A percentile compares a stretch with the other conserved stretches of the same genome.
phyloP scores from a whole-genome alignment of 306 rosid genomes.

The Quercus gilva region DNA sequence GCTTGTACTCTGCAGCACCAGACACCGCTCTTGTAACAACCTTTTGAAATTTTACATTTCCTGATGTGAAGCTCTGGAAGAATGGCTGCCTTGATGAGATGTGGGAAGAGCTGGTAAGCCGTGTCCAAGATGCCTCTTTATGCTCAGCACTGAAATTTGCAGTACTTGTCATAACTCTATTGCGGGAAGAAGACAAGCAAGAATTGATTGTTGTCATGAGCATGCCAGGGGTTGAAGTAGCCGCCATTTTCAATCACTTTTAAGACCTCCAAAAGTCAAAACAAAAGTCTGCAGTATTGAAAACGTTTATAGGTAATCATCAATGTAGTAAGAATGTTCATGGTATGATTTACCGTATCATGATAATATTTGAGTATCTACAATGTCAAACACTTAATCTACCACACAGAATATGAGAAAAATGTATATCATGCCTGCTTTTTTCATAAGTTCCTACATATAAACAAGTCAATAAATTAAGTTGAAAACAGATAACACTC shows the following conservation, averaged over 20 bases:
- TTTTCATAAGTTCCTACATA: background rate
- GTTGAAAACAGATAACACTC: background rate
- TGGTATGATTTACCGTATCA: background rate
- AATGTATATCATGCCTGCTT: background rate
- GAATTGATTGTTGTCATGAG: conserved; percentile 56
- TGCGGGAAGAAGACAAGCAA: conserved; percentile 38
- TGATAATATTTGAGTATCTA: background rate
- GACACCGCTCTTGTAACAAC: conserved; percentile 56
- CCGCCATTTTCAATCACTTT: conserved; percentile 46
- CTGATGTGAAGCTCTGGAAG: conserved; percentile 32
- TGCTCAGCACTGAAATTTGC: conserved; percentile 28
- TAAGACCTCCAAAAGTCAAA: conserved; percentile 13
- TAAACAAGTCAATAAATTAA: background rate
- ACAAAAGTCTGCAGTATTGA: conserved; percentile 15
- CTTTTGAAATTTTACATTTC: conserved; percentile 40
- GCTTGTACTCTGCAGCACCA: conserved; percentile 44
- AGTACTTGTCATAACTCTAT: conserved; percentile 28
- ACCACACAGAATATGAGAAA: background rate
- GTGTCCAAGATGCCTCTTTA: conserved; percentile 44
- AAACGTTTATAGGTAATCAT: background rate
- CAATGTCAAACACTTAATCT: background rate
- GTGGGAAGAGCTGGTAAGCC: conserved; percentile 58
- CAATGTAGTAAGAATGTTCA: background rate
- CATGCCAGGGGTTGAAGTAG: conserved; percentile 57
- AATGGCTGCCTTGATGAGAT: conserved; percentile 49